Conservation (phyloP, 495 filamentous ascomycete species). For the Hypoxylon rickii region DNA sequence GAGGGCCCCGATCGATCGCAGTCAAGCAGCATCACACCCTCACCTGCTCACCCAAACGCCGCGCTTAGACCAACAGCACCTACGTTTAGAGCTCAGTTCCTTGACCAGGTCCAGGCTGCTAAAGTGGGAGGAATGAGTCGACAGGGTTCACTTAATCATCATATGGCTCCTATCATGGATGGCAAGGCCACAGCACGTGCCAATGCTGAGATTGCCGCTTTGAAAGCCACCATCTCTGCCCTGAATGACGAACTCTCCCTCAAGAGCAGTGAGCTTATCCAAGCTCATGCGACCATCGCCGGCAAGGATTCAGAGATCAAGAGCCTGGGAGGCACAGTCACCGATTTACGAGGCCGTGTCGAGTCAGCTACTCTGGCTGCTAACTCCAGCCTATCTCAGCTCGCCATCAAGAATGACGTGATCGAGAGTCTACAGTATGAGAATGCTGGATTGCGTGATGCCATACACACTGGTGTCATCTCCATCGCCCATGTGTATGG, state of each 20-base stretch:
- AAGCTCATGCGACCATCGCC: too few species aligned
- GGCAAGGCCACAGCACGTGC: neutral
- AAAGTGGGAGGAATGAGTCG: neutral
- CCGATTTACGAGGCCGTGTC: too few species aligned
- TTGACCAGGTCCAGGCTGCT: neutral
- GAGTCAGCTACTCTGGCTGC: too few species aligned
- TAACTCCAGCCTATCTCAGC: neutral
- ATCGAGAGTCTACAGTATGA: constrained; percentile 5
- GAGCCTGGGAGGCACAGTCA: too few species aligned
- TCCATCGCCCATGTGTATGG: constrained; percentile 13
- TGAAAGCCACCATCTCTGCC: neutral
- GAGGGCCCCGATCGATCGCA: too few species aligned
- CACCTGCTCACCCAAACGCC: neutral
- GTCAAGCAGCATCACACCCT: too few species aligned
- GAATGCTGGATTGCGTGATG: constrained; percentile 1
- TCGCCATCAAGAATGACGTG: neutral
- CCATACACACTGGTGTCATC: constrained; percentile 14
- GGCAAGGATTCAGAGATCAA: constrained; percentile 7
- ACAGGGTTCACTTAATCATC: neutral
- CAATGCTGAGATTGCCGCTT: neutral
- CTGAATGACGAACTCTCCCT: too few species aligned
- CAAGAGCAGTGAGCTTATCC: too few species aligned
- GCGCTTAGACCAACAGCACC: neutral
- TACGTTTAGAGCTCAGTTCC: constrained; percentile 2
- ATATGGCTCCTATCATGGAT: neutral